phyloP scores from a whole-genome alignment of 208 protist species.

The Leishmania turanica region DNA sequence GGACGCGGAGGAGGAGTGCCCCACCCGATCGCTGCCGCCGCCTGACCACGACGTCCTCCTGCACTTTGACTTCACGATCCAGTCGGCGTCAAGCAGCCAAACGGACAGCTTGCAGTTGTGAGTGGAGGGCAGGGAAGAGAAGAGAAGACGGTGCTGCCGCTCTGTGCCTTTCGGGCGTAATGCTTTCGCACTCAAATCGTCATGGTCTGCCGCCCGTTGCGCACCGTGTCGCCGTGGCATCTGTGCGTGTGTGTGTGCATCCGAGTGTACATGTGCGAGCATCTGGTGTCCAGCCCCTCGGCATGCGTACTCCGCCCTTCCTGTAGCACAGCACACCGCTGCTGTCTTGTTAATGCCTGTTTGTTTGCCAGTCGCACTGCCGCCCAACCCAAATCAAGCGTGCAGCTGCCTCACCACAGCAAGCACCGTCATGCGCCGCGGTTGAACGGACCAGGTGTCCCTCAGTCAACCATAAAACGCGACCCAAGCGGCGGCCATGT shows the following conservation, averaged over 20 bases:
- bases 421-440: no score
- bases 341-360: neutral
- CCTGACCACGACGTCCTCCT: slow-evolving; percentile 21
- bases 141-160: neutral
- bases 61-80: slow-evolving; percentile 31
- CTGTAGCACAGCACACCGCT: no score
- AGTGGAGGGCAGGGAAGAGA: neutral
- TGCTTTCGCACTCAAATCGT: neutral
- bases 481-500: neutral
- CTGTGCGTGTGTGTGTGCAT: neutral
- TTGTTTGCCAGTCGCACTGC: neutral
- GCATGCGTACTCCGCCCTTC: neutral
- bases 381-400: neutral
- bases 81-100: slow-evolving; percentile 12
- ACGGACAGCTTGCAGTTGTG: slow-evolving; percentile 7
- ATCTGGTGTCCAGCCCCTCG: neutral
- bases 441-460: no score
- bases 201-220: neutral
- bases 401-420: neutral
- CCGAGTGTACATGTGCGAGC: neutral
- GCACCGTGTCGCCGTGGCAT: neutral
- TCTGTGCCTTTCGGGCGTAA: neutral
- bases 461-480: no score
- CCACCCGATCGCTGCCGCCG: slow-evolving; percentile 8
- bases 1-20: neutral